Evolutionary conservation across 2,329 filamentous ascomycete species (phyloP).

Genomic region (Bipolaris oryzae): DNA sequence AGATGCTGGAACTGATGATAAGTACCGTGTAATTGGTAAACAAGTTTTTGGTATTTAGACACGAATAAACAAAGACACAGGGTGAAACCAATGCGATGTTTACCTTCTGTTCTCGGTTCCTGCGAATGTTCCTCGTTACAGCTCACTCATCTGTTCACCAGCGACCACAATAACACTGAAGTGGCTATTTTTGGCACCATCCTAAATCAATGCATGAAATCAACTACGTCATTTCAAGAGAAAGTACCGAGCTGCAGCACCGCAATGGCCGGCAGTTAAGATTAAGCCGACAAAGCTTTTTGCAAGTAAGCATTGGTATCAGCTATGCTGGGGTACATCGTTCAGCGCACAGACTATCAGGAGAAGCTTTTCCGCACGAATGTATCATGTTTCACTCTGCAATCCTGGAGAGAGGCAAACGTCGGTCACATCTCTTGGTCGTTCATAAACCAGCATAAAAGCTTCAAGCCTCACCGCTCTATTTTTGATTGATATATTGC

Average conservation of each 20-base stretch:
- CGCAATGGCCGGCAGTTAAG: constrained; percentile 61
- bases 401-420: too few relatives aligned
- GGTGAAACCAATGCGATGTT: not conserved
- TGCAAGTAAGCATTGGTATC: constrained; percentile 45
- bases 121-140: too few relatives aligned
- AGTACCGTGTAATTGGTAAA: not conserved
- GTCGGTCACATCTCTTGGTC: too few relatives aligned
- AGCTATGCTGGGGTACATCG: constrained; percentile 55
- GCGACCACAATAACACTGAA: not conserved
- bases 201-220: not conserved
- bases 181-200: not conserved
- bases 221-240: too few relatives aligned
- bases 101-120: too few relatives aligned
- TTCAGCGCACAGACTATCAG: constrained; percentile 58
- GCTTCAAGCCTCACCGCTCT: not conserved
- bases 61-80: not conserved
- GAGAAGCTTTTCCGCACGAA: constrained; percentile 64
- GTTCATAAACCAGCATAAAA: not conserved
- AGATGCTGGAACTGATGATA: not conserved
- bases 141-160: too few relatives aligned
- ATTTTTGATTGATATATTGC: not conserved
- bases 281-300: constrained; percentile 56
- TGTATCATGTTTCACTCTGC: constrained; percentile 62
- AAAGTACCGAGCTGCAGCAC: constrained; percentile 37
- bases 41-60: not conserved